These are phyloP conservation scores for Nemophila menziesii DNA, from an alignment of 257 asterid species.

Conservation along the genomic window DNA sequence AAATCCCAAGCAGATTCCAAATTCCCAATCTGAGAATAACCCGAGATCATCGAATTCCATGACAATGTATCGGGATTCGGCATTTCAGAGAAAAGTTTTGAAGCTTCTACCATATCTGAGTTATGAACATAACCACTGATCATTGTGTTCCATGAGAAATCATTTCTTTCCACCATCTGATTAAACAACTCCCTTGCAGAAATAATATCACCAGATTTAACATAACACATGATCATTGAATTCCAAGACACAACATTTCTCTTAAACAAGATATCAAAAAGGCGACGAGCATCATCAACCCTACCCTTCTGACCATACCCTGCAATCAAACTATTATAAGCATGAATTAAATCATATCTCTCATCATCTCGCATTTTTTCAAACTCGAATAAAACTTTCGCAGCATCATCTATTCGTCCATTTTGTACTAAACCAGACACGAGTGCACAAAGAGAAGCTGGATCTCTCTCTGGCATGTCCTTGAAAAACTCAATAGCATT, in stretches of 20 bases:
- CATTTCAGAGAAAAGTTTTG: conserved; percentile 50
- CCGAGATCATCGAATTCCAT: conserved; percentile 75
- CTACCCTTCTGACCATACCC: conserved; percentile 75
- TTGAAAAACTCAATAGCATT: conserved; percentile 42
- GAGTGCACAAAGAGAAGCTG: conserved; percentile 49
- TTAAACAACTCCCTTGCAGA: conserved; percentile 62
- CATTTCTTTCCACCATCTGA: conserved; percentile 48
- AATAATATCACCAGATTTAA: conserved; percentile 42
- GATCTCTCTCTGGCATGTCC: conserved; percentile 56
- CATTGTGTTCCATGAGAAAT: conserved; percentile 70
- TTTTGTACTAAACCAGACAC: conserved; percentile 68
- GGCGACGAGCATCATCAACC: conserved; percentile 48
- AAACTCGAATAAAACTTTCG: conserved; percentile 28
- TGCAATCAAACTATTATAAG: conserved; percentile 74
- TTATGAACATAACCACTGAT: conserved; percentile 53
- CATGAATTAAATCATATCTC: conserved; percentile 37
- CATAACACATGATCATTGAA: conserved; percentile 79
- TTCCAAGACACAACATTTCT: conserved; percentile 72
- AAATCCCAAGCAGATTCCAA: conserved; percentile 44
- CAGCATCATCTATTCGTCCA: conserved; percentile 47
- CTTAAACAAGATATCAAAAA: conserved; percentile 37
- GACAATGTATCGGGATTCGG: conserved; percentile 44
- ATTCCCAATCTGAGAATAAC: conserved; percentile 42
- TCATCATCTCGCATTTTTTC: conserved; percentile 15
- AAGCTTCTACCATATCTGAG: conserved; percentile 48